Base-by-base conservation (phyloP, 2,329 filamentous ascomycete species). In the Ceratocystis huliohia region DNA sequence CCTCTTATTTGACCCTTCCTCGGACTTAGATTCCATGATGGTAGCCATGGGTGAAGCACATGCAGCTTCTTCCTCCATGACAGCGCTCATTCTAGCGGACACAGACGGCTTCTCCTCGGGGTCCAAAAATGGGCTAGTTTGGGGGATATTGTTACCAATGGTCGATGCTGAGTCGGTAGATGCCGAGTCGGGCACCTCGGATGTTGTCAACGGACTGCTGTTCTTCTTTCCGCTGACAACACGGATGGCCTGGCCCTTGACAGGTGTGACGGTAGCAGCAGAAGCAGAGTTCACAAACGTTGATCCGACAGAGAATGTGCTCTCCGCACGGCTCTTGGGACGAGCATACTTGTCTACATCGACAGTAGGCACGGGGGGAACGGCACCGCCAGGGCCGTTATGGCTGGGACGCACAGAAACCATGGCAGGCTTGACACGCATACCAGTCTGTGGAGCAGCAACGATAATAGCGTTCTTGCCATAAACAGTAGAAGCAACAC, bases 401-500 rank as follows among this genome's bases (percentile, higher is more conserved):
- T 57, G 53, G 64, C 76, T 80, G 5, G 88, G 88, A 75, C 91
- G 94, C 70, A 99, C 91, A 72, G 90, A 96, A 74, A 99, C 91
- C 73, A 97, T 87, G 45, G 91, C 92, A 8, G 94, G 91, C 76
- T 94, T 95, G 70, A 88, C 89, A 68, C 91, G 85, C 73, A 93
- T 88, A 67, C 90, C 88, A 64, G 91, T 94, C 72, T 94, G 91
- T 0, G 91, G 91, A 0, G 92, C 88, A 80, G 88, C 73, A 81
- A 91, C 71, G 46, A 96, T 84, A 64, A 96, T 85, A 17, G 90
- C 91, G 72, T 95, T 91, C 78, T 92, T 93, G 70, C 91, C 89
- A 74, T 96, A 97, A 65, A 96, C 91, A 22, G 93, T 96, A 0
- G 92, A 96, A 2, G 91, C 92, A 69, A 97, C 88, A 73, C 89